Conservation (phyloP, 352 stramenopile genomes). For the Globisporangium irregulare region DNA sequence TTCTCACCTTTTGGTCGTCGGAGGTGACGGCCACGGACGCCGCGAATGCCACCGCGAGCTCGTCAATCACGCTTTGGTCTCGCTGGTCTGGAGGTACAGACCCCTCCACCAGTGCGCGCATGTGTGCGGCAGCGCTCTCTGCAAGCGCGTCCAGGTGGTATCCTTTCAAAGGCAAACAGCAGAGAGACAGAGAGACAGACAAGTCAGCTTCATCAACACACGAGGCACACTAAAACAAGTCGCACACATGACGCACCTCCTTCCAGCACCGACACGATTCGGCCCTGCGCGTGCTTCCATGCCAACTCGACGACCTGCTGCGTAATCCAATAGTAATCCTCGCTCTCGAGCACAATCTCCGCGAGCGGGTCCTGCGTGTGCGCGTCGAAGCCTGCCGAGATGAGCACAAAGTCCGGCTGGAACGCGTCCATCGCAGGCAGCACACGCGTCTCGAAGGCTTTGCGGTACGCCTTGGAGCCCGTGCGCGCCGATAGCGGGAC, state of each 20-base stretch:
- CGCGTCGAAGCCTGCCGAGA: slow-evolving; percentile 95
- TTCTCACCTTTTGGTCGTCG: slow-evolving; percentile 8
- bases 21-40: slow-evolving; percentile 16
- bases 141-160: slow-evolving; percentile 35
- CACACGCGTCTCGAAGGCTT: slow-evolving; percentile 66
- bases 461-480: slow-evolving; percentile 55
- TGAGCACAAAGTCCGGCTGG: slow-evolving; percentile 91
- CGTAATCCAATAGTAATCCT: slow-evolving; percentile 21
- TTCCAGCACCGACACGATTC: slow-evolving; percentile 14
- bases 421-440: slow-evolving; percentile 88
- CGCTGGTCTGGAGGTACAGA: slow-evolving; percentile 1
- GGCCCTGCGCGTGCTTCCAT: slow-evolving; percentile 10
- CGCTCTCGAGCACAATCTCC: slow-evolving; percentile 60
- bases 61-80: slow-evolving; percentile 11
- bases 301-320: slow-evolving; percentile 11
- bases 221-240: neutral
- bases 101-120: slow-evolving; percentile 32
- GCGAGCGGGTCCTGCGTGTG: slow-evolving; percentile 91
- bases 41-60: slow-evolving; percentile 21
- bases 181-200: neutral
- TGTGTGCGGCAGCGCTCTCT: slow-evolving; percentile 29
- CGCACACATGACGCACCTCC: slow-evolving; percentile 6
- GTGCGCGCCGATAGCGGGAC: slow-evolving; percentile 40
- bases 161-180: slow-evolving; percentile 14
- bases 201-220: neutral